Evolutionary conservation across 83 land plant species (phyloP).

Genomic region (Larix sibirica): DNA sequence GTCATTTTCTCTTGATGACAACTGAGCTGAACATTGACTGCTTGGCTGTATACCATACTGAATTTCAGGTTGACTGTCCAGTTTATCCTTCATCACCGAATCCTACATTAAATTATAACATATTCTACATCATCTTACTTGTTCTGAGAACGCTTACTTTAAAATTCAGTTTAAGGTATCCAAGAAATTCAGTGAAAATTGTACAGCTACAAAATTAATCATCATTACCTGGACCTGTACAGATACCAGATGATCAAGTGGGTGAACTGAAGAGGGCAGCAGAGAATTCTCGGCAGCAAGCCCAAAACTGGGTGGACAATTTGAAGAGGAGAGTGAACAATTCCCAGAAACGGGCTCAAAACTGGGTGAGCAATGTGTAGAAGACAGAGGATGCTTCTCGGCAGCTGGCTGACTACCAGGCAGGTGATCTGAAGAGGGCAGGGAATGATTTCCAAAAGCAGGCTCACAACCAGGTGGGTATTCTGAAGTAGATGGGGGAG

Average conservation of each 20-base stretch:
- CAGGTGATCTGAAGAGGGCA: neutral
- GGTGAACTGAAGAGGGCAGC: neutral
- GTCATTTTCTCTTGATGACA: neutral
- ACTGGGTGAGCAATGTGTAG: neutral
- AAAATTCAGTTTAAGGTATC: no score
- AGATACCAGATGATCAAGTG: neutral
- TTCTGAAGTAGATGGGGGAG: neutral
- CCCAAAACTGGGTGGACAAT: neutral
- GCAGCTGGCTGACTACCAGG: neutral
- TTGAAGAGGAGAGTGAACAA: neutral
- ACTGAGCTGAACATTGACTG: neutral
- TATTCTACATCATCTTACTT: neutral
- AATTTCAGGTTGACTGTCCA: neutral
- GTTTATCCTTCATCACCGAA: neutral
- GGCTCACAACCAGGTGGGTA: slow-evolving; percentile 10
- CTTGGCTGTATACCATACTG: neutral
- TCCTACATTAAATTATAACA: neutral
- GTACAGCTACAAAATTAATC: neutral
- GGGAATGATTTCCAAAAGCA: neutral
- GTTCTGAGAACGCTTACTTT: neutral
- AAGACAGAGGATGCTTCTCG: neutral
- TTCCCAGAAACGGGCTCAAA: neutral
- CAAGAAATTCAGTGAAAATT: no score
- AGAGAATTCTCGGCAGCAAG: neutral
- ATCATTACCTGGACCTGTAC: slow-evolving; percentile 3